A percentile compares a stretch with the other conserved stretches of the same genome.
Evolutionary conservation across 768 basidiomycete species (phyloP).

Genomic region (Hemileccinum rubropunctum): DNA sequence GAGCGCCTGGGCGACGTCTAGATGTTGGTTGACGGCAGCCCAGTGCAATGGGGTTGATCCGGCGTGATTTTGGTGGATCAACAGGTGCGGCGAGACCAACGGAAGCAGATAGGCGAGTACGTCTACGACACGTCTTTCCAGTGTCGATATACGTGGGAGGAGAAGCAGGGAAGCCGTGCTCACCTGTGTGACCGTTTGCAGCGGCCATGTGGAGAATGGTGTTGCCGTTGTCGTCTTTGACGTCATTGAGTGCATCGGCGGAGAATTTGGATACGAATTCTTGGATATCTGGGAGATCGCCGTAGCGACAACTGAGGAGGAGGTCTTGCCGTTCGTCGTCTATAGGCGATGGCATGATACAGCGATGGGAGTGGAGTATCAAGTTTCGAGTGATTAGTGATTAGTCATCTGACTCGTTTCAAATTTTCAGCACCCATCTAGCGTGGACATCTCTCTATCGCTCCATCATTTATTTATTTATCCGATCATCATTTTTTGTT

Average conservation of each 20-base stretch:
- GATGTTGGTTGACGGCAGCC: conserved; percentile 84
- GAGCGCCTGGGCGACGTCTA: conserved; percentile 56
- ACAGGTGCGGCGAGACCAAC: conserved; percentile 46
- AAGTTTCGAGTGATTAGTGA: no score
- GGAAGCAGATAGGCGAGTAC: conserved; percentile 74
- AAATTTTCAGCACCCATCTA: no score
- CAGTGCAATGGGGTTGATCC: conserved; percentile 89
- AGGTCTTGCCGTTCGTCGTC: conserved; percentile 67
- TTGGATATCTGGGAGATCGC: conserved; percentile 77
- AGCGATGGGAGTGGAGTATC: no score
- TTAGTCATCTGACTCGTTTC: no score
- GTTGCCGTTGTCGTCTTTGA: conserved; percentile 78
- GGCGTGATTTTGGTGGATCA: conserved; percentile 63
- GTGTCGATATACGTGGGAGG: conserved; percentile 32
- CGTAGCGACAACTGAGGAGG: conserved; percentile 82
- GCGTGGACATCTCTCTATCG: no score
- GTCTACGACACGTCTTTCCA: conserved; percentile 56
- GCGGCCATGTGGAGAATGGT: conserved; percentile 82
- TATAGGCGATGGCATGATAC: conserved; percentile 25
- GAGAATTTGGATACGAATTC: conserved; percentile 63
- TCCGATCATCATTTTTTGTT: no score
- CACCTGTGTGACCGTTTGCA: conserved; percentile 88
- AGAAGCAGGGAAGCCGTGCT: conserved; percentile 19
- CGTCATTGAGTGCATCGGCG: conserved; percentile 39
- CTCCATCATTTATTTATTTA: no score